These are phyloP conservation scores for Edaphochlamys debaryana DNA, from an alignment of 139 green algal species.

Conservation along the genomic window DNA sequence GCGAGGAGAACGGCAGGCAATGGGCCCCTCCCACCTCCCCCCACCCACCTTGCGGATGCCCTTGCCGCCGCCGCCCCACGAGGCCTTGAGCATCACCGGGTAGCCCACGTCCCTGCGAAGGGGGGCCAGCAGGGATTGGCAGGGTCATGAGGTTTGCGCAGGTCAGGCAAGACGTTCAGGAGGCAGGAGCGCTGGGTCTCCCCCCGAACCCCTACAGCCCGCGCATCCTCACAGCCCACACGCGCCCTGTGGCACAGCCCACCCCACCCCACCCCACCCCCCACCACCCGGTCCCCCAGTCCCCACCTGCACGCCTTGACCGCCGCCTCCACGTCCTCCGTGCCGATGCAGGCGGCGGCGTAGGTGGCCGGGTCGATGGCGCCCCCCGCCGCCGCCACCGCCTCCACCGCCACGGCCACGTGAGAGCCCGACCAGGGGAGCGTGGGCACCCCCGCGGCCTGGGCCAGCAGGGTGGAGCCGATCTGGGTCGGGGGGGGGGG, in stretches of 20 bases:
- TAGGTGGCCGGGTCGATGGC: conserved; percentile 84
- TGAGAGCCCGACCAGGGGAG: conserved; percentile 90
- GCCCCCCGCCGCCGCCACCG: conserved; percentile 61
- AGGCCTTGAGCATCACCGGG: conserved; percentile 97
- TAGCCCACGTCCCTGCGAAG: conserved; percentile 89
- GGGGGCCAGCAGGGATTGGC: background rate
- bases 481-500: conserved; percentile 61
- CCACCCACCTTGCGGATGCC: conserved; percentile 77
- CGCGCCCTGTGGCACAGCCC: no score
- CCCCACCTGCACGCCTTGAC: no score
- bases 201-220: no score
- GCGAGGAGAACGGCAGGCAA: no score
- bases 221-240: no score
- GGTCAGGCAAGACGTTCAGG: no score
- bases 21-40: background rate
- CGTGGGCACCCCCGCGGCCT: conserved; percentile 93
- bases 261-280: no score
- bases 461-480: conserved; percentile 94
- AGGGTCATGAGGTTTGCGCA: no score
- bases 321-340: conserved; percentile 76
- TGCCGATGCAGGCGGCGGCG: conserved; percentile 75
- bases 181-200: no score
- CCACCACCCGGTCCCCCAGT: no score
- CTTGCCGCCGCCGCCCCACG: conserved; percentile 97
- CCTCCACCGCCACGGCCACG: conserved; percentile 75